Percentiles rank a stretch among this genome's conserved stretches.
These are phyloP conservation scores for Bothriochloa decipiens DNA, from an alignment of 176 grass and related monocot genomes.

Conservation along the genomic window DNA sequence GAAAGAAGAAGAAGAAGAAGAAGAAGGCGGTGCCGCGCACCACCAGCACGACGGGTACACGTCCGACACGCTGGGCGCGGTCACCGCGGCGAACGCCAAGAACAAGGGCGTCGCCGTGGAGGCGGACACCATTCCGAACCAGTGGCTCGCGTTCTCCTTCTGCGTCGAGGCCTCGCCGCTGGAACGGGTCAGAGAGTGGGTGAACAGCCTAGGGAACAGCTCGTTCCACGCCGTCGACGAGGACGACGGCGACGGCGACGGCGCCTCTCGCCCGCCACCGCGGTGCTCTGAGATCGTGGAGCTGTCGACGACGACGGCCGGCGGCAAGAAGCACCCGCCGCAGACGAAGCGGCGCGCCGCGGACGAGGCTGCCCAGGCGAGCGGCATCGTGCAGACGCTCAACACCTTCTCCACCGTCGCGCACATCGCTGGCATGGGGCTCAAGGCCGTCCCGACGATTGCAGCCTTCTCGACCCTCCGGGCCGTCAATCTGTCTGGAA, in stretches of 20 bases:
- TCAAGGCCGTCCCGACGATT: slow-evolving; percentile 68
- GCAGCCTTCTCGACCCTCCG: slow-evolving; percentile 75
- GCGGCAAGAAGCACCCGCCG: slow-evolving; percentile 15
- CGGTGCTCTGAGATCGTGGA: slow-evolving; percentile 54
- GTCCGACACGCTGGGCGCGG: slow-evolving; percentile 66
- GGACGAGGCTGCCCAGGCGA: slow-evolving; percentile 57
- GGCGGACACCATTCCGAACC: slow-evolving; percentile 48
- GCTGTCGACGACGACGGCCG: slow-evolving; percentile 35
- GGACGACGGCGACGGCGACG: background rate
- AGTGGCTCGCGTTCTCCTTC: slow-evolving; percentile 84
- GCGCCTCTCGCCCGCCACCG: background rate
- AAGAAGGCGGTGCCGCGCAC: background rate
- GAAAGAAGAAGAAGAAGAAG: background rate
- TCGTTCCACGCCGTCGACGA: slow-evolving; percentile 34
- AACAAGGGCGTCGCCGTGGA: slow-evolving; percentile 41
- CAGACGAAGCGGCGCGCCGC: slow-evolving; percentile 36
- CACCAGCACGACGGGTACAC: slow-evolving; percentile 64
- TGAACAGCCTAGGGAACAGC: slow-evolving; percentile 66
- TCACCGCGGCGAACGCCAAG: slow-evolving; percentile 40
- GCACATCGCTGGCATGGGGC: slow-evolving; percentile 79
- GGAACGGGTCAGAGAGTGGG: slow-evolving; percentile 86
- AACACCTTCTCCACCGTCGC: slow-evolving; percentile 64
- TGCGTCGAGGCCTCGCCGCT: slow-evolving; percentile 55
- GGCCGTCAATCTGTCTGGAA: slow-evolving; percentile 80
- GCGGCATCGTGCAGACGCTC: slow-evolving; percentile 63